Evolutionary conservation across 2,329 filamentous ascomycete species (phyloP).

Genomic region (Apiospora hydei): DNA sequence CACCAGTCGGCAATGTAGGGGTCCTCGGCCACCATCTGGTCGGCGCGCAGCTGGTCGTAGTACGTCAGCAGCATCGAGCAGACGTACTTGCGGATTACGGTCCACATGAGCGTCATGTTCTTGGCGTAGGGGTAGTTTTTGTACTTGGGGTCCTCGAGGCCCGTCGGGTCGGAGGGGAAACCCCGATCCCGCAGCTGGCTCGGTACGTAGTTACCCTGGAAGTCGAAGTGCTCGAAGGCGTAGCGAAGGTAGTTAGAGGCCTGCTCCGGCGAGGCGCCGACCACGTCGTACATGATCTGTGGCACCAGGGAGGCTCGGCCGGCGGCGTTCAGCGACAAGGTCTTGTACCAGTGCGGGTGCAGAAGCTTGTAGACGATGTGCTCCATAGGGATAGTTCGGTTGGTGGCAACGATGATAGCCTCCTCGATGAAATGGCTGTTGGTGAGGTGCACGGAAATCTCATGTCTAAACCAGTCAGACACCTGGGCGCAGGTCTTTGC

Average conservation of each 20-base stretch:
- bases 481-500: slow-evolving; percentile 58
- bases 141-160: slow-evolving; percentile 46
- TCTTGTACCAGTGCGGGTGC: slow-evolving; percentile 58
- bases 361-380: slow-evolving; percentile 53
- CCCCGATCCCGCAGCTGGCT: slow-evolving; percentile 52
- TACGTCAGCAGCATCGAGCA: slow-evolving; percentile 44
- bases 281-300: slow-evolving; percentile 50
- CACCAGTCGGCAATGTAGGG: slow-evolving; percentile 48
- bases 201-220: slow-evolving; percentile 52
- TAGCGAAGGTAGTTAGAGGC: slow-evolving; percentile 47
- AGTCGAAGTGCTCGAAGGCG: slow-evolving; percentile 54
- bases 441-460: slow-evolving; percentile 54
- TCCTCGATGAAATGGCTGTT: slow-evolving; percentile 57
- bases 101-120: slow-evolving; percentile 55
- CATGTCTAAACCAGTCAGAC: slow-evolving; percentile 57
- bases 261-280: slow-evolving; percentile 48
- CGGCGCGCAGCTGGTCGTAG: slow-evolving; percentile 42
- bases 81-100: slow-evolving; percentile 50
- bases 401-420: slow-evolving; percentile 53
- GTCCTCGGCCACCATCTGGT: slow-evolving; percentile 40
- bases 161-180: slow-evolving; percentile 46
- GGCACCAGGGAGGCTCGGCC: slow-evolving; percentile 54
- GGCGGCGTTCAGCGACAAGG: slow-evolving; percentile 56
- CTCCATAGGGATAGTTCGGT: slow-evolving; percentile 49
- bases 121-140: slow-evolving; percentile 58